phyloP scores from a whole-genome alignment of 1,139 yeast species.

The Debaryomycetaceae sp. region DNA sequence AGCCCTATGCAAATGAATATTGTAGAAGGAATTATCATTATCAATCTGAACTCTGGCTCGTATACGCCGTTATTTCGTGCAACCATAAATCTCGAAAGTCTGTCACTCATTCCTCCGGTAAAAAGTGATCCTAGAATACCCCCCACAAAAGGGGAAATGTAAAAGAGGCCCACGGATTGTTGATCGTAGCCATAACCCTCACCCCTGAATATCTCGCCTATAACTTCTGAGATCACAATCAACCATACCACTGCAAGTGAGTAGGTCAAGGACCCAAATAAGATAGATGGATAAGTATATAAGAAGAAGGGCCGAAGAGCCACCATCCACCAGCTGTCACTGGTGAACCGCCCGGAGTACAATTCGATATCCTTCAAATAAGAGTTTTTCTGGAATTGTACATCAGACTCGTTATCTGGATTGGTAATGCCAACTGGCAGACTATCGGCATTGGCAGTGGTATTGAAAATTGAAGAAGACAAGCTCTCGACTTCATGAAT shows the following conservation, averaged over 20 bases:
- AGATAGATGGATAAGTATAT: constrained; percentile 48
- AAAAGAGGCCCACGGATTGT: constrained; percentile 54
- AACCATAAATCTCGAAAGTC: constrained; percentile 36
- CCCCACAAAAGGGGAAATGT: constrained; percentile 56
- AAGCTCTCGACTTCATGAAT: constrained; percentile 17
- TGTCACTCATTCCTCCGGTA: constrained; percentile 52
- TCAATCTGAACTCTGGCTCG: constrained; percentile 60
- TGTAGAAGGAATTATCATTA: constrained; percentile 53
- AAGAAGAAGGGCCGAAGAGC: constrained; percentile 54
- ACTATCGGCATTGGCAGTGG: constrained; percentile 5
- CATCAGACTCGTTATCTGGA: constrained; percentile 3
- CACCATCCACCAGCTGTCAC: constrained; percentile 57
- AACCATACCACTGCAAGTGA: constrained; percentile 63
- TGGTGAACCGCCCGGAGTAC: constrained; percentile 44
- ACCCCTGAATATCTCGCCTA: constrained; percentile 46
- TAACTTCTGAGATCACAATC: constrained; percentile 57
- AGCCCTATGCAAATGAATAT: constrained; percentile 47
- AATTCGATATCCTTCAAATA: constrained; percentile 20
- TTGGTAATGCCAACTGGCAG: constrained; percentile 19
- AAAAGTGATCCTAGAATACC: constrained; percentile 55
- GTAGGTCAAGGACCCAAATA: constrained; percentile 53
- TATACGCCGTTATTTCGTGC: constrained; percentile 48
- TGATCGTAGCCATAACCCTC: constrained; percentile 46
- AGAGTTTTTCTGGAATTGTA: constrained; percentile 10
- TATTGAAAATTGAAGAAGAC: constrained; percentile 14